phyloP scores from a whole-genome alignment of 345 rosid species.

The Eucalyptus polyanthemos region DNA sequence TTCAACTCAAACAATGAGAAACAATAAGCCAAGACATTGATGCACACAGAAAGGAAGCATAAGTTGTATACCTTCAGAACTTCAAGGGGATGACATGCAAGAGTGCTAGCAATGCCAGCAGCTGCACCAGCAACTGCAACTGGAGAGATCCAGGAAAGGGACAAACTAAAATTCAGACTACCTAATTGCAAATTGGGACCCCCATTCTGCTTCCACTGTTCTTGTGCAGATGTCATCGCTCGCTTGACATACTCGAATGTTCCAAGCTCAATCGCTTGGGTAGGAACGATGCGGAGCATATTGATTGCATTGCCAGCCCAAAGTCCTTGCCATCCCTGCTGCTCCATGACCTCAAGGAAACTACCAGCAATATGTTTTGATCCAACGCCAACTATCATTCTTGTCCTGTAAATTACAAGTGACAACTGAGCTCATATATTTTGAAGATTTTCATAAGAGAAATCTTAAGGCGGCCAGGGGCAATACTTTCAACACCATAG shows the following conservation, averaged over 20 bases:
- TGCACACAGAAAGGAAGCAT: neutral
- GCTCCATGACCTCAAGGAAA: conserved; percentile 72
- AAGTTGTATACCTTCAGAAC: conserved; percentile 65
- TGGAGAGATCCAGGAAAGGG: conserved; percentile 87
- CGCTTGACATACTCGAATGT: conserved; percentile 92
- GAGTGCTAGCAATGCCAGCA: conserved; percentile 87
- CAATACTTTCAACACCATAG: neutral
- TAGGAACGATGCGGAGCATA: conserved; percentile 87
- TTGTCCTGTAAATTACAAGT: conserved; percentile 44
- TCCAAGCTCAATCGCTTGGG: conserved; percentile 94
- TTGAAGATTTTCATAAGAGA: neutral
- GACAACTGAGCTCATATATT: neutral
- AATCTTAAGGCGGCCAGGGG: neutral
- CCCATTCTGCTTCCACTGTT: conserved; percentile 44
- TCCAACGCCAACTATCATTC: conserved; percentile 99
- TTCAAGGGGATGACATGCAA: conserved; percentile 97
- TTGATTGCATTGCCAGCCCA: conserved; percentile 98
- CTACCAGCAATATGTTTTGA: conserved; percentile 82
- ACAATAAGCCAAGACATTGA: neutral
- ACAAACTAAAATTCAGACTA: conserved; percentile 34
- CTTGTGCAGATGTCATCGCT: conserved; percentile 60
- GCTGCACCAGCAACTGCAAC: conserved; percentile 95
- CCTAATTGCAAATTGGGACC: conserved; percentile 56
- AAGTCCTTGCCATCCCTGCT: conserved; percentile 95
- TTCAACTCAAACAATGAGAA: neutral